Percentiles rank a stretch among this genome's conserved stretches.
Evolutionary conservation across 305 asterid genomes (phyloP).

Genomic region (Euphrasia arctica): DNA sequence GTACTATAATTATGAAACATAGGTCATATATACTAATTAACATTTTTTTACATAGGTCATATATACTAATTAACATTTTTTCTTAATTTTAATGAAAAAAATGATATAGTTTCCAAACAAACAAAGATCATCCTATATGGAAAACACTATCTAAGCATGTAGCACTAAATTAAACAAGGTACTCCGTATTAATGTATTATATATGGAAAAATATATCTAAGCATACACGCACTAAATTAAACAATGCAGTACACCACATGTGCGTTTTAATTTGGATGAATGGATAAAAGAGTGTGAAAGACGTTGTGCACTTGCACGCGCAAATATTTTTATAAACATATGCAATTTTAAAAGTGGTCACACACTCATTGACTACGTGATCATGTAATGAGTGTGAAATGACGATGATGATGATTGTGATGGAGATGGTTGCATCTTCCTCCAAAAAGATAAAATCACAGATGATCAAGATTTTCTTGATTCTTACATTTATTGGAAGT

Average conservation of each 20-base stretch:
- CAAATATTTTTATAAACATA: slow-evolving; percentile 9
- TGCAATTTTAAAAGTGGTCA: slow-evolving; percentile 3
- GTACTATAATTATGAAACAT: too few relatives aligned
- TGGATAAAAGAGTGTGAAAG: slow-evolving; percentile 20
- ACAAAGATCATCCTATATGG: too few relatives aligned
- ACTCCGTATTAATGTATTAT: not conserved
- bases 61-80: too few relatives aligned
- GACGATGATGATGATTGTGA: slow-evolving; percentile 30
- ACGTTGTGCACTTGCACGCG: slow-evolving; percentile 30
- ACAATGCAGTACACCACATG: not conserved
- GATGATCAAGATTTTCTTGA: not conserved
- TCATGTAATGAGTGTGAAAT: slow-evolving; percentile 33
- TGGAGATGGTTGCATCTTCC: slow-evolving; percentile 13
- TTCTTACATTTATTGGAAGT: not conserved
- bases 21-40: too few relatives aligned
- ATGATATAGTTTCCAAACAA: too few relatives aligned
- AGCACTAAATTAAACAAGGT: too few relatives aligned
- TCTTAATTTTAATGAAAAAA: too few relatives aligned
- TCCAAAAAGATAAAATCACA: not conserved
- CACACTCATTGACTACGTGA: slow-evolving; percentile 27
- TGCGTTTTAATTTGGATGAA: slow-evolving; percentile 23
- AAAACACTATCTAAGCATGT: too few relatives aligned
- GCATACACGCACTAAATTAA: not conserved
- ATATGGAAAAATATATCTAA: not conserved
- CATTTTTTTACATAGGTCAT: too few relatives aligned